Conservation (phyloP, 2,329 filamentous ascomycete species). For the Claviceps digitariae region DNA sequence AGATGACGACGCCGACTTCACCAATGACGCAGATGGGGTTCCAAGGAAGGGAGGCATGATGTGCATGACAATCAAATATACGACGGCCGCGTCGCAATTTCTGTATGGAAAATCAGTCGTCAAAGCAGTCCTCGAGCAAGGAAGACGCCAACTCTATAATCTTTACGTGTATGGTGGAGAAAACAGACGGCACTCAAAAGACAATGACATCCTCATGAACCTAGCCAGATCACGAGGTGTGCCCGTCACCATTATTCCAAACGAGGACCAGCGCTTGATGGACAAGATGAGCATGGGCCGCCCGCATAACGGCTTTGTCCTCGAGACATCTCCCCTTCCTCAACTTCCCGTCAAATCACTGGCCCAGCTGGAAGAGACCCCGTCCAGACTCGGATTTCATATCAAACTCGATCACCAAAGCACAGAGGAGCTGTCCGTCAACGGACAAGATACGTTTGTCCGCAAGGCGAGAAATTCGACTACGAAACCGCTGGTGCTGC, state of each 20-base stretch:
- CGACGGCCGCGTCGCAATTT: conserved; percentile 81
- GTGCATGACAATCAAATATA: conserved; percentile 37
- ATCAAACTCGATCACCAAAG: conserved; percentile 54
- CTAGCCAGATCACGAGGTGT: conserved; percentile 38
- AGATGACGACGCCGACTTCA: background rate
- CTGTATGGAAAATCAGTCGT: conserved; percentile 77
- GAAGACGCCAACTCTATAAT: conserved; percentile 63
- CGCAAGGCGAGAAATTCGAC: conserved; percentile 16
- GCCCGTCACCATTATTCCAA: conserved; percentile 42
- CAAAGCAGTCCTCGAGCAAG: conserved; percentile 56
- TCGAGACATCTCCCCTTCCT: conserved; percentile 77
- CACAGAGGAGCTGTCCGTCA: conserved; percentile 58
- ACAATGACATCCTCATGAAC: conserved; percentile 29
- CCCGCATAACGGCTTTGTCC: conserved; percentile 79
- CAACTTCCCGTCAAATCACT: conserved; percentile 52
- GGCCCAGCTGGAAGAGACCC: conserved; percentile 30
- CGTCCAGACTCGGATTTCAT: conserved; percentile 37
- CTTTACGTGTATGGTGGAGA: conserved; percentile 61
- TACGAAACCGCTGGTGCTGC: conserved; percentile 54
- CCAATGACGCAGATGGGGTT: background rate
- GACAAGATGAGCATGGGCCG: conserved; percentile 72
- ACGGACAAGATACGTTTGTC: conserved; percentile 48
- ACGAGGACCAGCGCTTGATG: conserved; percentile 53
- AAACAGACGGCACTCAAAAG: conserved; percentile 35
- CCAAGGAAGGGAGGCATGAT: conserved; percentile 19